phyloP scores from a whole-genome alignment of 2,329 filamentous ascomycete species.

The Plectosphaerella plurivora region DNA sequence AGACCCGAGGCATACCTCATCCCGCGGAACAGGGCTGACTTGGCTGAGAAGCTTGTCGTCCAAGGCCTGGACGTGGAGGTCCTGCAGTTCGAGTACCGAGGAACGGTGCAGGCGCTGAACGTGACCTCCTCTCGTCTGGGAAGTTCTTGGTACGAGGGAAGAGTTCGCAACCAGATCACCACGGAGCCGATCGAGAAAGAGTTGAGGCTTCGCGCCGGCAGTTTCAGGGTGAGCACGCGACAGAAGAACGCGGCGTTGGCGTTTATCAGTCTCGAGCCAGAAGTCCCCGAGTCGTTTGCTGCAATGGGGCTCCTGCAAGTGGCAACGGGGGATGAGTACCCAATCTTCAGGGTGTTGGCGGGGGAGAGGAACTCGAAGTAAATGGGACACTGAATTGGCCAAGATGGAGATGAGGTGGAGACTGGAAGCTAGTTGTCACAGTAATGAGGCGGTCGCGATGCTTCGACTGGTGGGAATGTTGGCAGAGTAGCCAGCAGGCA shows the following conservation, averaged over 20 bases:
- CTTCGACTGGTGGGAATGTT: not conserved
- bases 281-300: slow-evolving; percentile 19
- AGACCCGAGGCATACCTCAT: slow-evolving; percentile 22
- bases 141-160: slow-evolving; percentile 15
- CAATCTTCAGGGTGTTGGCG: slow-evolving; percentile 16
- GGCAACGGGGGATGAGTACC: slow-evolving; percentile 18
- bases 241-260: slow-evolving; percentile 20
- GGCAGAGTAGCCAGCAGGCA: not conserved
- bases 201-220: slow-evolving; percentile 17
- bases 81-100: slow-evolving; percentile 13
- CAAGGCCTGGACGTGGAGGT: slow-evolving; percentile 16
- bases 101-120: slow-evolving; percentile 16
- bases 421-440: too few species aligned
- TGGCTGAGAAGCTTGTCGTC: slow-evolving; percentile 16
- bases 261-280: slow-evolving; percentile 20
- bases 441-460: too few species aligned
- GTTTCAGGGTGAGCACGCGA: slow-evolving; percentile 18
- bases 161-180: slow-evolving; percentile 16
- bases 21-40: slow-evolving; percentile 16
- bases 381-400: too few species aligned
- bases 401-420: not conserved
- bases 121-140: slow-evolving; percentile 13
- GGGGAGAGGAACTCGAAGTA: not conserved
- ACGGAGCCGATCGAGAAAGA: slow-evolving; percentile 11
- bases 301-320: slow-evolving; percentile 19